These are phyloP conservation scores for Gynandropsis gynandra DNA, from an alignment of 345 rosid genomes.

Conservation along the genomic window DNA sequence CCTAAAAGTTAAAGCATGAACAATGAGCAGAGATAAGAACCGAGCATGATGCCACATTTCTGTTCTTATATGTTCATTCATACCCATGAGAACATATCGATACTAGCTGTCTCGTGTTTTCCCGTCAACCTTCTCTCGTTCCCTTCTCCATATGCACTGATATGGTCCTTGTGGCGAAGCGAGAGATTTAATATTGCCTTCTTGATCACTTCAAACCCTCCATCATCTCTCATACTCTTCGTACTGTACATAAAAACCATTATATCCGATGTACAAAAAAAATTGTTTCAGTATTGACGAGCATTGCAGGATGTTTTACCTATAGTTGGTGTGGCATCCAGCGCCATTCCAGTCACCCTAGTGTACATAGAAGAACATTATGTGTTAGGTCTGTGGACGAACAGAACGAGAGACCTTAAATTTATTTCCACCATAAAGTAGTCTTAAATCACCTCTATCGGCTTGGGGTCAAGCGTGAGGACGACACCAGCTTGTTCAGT, in stretches of 20 bases:
- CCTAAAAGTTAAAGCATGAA: conserved; percentile 35
- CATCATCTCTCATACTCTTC: conserved; percentile 87
- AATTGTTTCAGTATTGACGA: too few species aligned
- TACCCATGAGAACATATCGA: conserved; percentile 87
- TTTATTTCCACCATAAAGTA: background rate
- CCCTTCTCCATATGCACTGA: conserved; percentile 93
- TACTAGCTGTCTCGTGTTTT: conserved; percentile 88
- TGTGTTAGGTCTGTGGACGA: background rate
- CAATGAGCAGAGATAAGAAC: background rate
- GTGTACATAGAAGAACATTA: background rate
- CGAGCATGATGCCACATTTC: background rate
- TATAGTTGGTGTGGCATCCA: conserved; percentile 91
- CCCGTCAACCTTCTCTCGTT: conserved; percentile 93
- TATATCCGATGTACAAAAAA: too few species aligned
- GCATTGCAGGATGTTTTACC: conserved; percentile 23
- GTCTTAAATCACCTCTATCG: conserved; percentile 50
- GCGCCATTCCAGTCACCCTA: conserved; percentile 99
- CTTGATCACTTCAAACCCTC: conserved; percentile 78
- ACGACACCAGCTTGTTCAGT: conserved; percentile 88
- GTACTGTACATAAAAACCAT: conserved; percentile 39
- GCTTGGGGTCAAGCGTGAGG: conserved; percentile 88
- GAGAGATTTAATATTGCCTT: conserved; percentile 79
- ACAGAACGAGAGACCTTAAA: background rate
- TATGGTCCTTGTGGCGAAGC: conserved; percentile 77
- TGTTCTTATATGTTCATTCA: conserved; percentile 5